A percentile compares a stretch with the other conserved stretches of the same genome.
These are phyloP conservation scores for Pichia nanzhaoensis DNA, from an alignment of 805 yeast genomes.

Conservation along the genomic window DNA sequence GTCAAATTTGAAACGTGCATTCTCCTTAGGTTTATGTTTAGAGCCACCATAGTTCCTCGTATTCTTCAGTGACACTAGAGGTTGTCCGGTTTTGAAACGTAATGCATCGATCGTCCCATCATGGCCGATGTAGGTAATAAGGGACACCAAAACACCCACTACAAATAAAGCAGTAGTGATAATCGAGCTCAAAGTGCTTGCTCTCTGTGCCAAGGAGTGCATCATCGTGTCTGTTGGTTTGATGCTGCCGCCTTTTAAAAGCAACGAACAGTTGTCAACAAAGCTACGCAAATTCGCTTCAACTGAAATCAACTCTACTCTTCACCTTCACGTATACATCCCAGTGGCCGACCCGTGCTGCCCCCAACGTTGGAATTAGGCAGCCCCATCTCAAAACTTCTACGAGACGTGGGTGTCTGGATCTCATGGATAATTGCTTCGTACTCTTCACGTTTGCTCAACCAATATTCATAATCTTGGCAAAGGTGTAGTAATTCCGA, in stretches of 20 bases:
- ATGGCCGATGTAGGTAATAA: constrained; percentile 21
- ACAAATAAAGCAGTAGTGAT: constrained; percentile 46
- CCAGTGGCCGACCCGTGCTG: no score
- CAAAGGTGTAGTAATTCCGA: neutral
- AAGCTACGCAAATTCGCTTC: no score
- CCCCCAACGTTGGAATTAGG: no score
- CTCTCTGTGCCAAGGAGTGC: constrained; percentile 10
- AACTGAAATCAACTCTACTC: no score
- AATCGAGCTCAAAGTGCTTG: constrained; percentile 7
- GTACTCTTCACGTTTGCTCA: neutral
- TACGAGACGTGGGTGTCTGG: constrained; percentile 1
- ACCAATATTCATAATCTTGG: constrained; percentile 1
- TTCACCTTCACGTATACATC: no score
- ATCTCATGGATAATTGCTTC: constrained; percentile 1
- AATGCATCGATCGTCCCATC: constrained; percentile 41
- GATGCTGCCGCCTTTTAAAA: no score
- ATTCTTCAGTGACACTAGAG: constrained; percentile 14
- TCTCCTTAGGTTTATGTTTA: constrained; percentile 66
- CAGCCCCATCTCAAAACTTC: neutral
- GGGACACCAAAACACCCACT: constrained; percentile 41
- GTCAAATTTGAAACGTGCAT: constrained; percentile 65
- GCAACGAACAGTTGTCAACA: no score
- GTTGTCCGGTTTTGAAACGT: constrained; percentile 27
- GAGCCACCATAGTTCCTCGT: constrained; percentile 48
- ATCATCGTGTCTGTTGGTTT: neutral